phyloP scores from a whole-genome alignment of 2,329 filamentous ascomycete species.

The Penicillium sp. region DNA sequence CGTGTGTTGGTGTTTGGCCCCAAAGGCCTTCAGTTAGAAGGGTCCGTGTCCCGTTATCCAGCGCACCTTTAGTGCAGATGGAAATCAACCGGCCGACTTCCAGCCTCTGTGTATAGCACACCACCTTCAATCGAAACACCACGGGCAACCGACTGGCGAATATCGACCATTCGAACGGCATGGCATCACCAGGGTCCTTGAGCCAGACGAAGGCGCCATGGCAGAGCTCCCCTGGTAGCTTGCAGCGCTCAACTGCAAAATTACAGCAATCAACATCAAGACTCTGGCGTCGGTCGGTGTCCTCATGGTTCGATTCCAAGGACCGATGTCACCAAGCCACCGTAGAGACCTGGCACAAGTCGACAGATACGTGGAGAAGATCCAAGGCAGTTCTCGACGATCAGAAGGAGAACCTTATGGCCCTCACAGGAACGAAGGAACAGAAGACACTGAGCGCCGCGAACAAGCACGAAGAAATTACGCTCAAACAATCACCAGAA shows the following conservation, averaged over 20 bases:
- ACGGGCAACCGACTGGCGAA: too few species aligned
- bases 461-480: too few species aligned
- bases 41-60: too few species aligned
- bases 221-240: constrained; percentile 6
- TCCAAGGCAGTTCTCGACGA: constrained; percentile 10
- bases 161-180: background rate
- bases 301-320: constrained; percentile 2
- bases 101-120: background rate
- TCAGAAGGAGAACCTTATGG: constrained; percentile 7
- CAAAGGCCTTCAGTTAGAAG: too few species aligned
- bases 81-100: too few species aligned
- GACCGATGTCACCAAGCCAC: constrained; percentile 9
- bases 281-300: constrained; percentile 5
- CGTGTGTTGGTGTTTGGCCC: too few species aligned
- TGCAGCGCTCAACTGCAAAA: constrained; percentile 6
- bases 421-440: background rate
- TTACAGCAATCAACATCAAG: constrained; percentile 13
- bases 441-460: background rate
- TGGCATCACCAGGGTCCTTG: background rate
- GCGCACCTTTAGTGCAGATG: too few species aligned
- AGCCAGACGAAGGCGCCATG: constrained; percentile 2
- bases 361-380: constrained; percentile 6
- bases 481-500: background rate
- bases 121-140: background rate
- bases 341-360: constrained; percentile 11